A percentile compares a stretch with the other conserved stretches of the same genome.
Evolutionary conservation across 106 monocot genomes (phyloP).

Genomic region (Apostasia shenzhenica): DNA sequence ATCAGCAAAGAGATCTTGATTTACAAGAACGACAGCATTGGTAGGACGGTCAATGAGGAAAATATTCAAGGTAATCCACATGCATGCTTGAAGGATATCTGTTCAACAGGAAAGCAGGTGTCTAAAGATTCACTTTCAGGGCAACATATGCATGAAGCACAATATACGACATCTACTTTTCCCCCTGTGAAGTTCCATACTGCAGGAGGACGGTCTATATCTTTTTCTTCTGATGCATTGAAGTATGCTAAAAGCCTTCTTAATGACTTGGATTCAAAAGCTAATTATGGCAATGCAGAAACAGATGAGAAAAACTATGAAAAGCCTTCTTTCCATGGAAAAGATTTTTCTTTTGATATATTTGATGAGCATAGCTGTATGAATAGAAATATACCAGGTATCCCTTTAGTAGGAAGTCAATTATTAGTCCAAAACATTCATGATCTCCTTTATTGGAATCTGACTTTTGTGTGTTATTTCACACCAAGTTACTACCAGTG

Average conservation of each 20-base stretch:
- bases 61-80: conserved; percentile 3
- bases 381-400: conserved; percentile 4
- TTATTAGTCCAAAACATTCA: conserved; percentile 1
- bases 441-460: conserved; percentile 1
- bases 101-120: conserved; percentile 8
- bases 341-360: conserved; percentile 20
- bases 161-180: not conserved
- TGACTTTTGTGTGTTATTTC: not conserved
- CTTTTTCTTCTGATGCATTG: conserved; percentile 63
- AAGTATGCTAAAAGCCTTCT: conserved; percentile 65
- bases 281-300: conserved; percentile 10
- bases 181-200: conserved; percentile 49
- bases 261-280: conserved; percentile 28
- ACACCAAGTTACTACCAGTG: conserved; percentile 5
- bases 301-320: conserved; percentile 13
- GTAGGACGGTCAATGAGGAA: not conserved
- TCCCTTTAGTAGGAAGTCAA: not conserved
- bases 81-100: conserved; percentile 1
- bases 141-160: not conserved
- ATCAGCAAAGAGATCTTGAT: not conserved
- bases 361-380: conserved; percentile 2
- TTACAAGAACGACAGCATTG: not conserved
- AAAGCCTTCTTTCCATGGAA: conserved; percentile 24
- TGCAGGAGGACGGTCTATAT: conserved; percentile 58
- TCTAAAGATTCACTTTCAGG: conserved; percentile 8